Percentiles rank a stretch among this genome's conserved stretches.
These are phyloP conservation scores for Diaporthe ampelina DNA, from an alignment of 2,329 filamentous ascomycete species.

Conservation along the genomic window DNA sequence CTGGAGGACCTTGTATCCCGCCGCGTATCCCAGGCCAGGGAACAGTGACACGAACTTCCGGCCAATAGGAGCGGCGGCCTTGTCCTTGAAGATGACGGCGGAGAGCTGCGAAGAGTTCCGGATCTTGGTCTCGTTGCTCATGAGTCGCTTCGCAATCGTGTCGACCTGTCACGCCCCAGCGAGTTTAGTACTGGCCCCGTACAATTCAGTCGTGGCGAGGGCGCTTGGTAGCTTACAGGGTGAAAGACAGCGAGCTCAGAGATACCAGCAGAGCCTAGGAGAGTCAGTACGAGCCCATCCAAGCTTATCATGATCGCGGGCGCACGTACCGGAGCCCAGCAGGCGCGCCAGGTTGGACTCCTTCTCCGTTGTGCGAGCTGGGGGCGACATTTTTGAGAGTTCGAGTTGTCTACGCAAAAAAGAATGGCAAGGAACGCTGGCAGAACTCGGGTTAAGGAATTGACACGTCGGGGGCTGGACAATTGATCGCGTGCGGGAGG, in stretches of 20 bases:
- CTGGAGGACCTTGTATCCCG: conserved; percentile 98
- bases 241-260: conserved; percentile 95
- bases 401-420: conserved; percentile 6
- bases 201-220: conserved; percentile 36
- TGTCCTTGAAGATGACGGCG: conserved; percentile 93
- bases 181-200: conserved; percentile 37
- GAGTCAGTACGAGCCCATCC: conserved; percentile 31
- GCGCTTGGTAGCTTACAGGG: conserved; percentile 69
- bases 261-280: conserved; percentile 88
- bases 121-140: conserved; percentile 92
- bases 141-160: conserved; percentile 97
- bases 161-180: conserved; percentile 76
- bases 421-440: conserved; percentile 29
- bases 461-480: conserved; percentile 32
- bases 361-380: conserved; percentile 70
- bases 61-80: conserved; percentile 77
- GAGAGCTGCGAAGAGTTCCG: conserved; percentile 77
- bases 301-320: conserved; percentile 27
- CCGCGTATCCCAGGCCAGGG: conserved; percentile 96
- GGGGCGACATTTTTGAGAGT: conserved; percentile 69
- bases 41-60: conserved; percentile 96
- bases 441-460: not conserved
- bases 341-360: conserved; percentile 92
- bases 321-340: conserved; percentile 83
- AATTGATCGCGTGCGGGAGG: conserved; percentile 36